phyloP scores from a whole-genome alignment of 2,329 filamentous ascomycete genomes.

The Zasmidium cellare region DNA sequence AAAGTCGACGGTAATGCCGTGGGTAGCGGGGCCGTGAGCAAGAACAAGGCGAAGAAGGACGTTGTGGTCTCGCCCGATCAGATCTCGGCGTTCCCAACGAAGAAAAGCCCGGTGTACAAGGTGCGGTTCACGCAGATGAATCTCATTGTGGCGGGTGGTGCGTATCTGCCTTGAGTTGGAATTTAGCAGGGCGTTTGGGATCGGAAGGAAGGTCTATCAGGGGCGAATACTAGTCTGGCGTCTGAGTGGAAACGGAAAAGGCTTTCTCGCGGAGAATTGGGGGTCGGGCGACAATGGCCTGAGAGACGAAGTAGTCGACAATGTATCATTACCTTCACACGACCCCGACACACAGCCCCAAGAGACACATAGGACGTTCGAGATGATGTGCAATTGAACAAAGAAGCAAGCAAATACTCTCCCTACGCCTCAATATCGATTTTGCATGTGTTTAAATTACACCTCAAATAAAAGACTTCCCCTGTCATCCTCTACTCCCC shows the following conservation, averaged over 20 bases:
- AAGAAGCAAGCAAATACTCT: too few relatives aligned
- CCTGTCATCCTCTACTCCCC: neutral
- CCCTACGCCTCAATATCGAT: too few relatives aligned
- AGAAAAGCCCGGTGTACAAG: constrained; percentile 92
- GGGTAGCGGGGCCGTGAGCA: constrained; percentile 31
- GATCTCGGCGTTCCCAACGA: constrained; percentile 91
- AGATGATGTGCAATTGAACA: too few relatives aligned
- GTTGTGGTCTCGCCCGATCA: constrained; percentile 89
- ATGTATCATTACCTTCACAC: too few relatives aligned
- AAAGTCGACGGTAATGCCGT: constrained; percentile 50
- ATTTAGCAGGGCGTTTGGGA: constrained; percentile 19
- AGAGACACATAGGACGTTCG: too few relatives aligned
- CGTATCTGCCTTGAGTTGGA: constrained; percentile 54
- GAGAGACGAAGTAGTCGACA: too few relatives aligned
- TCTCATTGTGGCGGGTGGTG: constrained; percentile 79
- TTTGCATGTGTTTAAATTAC: neutral
- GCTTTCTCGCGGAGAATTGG: too few relatives aligned
- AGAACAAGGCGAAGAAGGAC: constrained; percentile 80
- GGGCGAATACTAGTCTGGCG: too few relatives aligned
- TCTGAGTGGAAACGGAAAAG: too few relatives aligned
- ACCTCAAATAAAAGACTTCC: neutral
- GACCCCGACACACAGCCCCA: too few relatives aligned
- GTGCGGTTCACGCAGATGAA: constrained; percentile 96
- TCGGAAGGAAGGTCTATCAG: neutral
- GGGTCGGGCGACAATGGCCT: too few relatives aligned